phyloP scores from a whole-genome alignment of 192 early-diverging fungal genomes.

The Umbelopsis ramanniana region DNA sequence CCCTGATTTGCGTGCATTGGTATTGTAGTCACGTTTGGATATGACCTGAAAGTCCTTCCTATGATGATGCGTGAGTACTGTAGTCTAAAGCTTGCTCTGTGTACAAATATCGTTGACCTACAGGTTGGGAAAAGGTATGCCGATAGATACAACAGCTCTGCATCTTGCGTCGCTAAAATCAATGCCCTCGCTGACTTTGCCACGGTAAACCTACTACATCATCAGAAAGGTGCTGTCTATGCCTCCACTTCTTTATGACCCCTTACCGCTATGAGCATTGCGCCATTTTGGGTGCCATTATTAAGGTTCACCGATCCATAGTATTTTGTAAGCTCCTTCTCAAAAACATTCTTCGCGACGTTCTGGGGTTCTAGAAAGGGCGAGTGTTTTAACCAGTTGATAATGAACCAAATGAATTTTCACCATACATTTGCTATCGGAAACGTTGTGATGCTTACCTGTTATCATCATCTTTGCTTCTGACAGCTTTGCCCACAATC shows the following conservation, averaged over 20 bases:
- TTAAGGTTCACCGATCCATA: slow-evolving; percentile 16
- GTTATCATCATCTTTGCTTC: background rate
- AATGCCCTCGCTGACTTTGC: slow-evolving; percentile 76
- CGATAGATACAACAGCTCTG: slow-evolving; percentile 66
- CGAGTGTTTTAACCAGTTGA: background rate
- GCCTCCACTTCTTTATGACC: background rate
- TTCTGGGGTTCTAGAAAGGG: slow-evolving; percentile 11
- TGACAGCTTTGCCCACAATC: background rate
- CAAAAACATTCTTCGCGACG: slow-evolving; percentile 27
- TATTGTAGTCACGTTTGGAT: slow-evolving; percentile 49
- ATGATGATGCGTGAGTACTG: background rate
- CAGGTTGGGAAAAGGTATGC: slow-evolving; percentile 62
- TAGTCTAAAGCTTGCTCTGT: background rate
- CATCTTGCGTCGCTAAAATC: slow-evolving; percentile 72
- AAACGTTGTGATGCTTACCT: background rate
- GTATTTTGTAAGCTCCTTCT: slow-evolving; percentile 27
- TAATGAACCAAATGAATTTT: too few species aligned
- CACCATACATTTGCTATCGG: background rate
- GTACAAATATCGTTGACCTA: slow-evolving; percentile 5
- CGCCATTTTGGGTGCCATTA: slow-evolving; percentile 42
- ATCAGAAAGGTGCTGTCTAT: background rate
- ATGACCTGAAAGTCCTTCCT: slow-evolving; percentile 61
- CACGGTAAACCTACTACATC: slow-evolving; percentile 57
- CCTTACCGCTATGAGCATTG: slow-evolving; percentile 63
- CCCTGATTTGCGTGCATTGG: background rate